These are phyloP conservation scores for Fomitopsis serialis DNA, from an alignment of 768 basidiomycete genomes.

Conservation along the genomic window DNA sequence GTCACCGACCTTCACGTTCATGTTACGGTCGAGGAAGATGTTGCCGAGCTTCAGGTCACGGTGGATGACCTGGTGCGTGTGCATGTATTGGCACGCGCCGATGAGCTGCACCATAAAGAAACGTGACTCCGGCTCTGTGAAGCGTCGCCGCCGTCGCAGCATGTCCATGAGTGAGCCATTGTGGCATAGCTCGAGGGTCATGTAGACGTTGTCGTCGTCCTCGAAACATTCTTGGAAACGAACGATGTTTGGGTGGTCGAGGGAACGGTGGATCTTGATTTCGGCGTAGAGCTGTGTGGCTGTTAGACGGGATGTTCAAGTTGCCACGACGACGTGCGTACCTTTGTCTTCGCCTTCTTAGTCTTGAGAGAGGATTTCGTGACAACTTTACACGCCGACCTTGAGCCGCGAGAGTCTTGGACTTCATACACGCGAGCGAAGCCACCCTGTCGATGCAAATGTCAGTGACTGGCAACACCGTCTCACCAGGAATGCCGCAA, in stretches of 20 bases:
- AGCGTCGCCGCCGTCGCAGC: slow-evolving; percentile 78
- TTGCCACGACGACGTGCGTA: slow-evolving; percentile 24
- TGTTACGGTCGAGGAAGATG: slow-evolving; percentile 82
- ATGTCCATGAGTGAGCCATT: slow-evolving; percentile 90
- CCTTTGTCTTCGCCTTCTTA: slow-evolving; percentile 97
- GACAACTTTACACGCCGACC: slow-evolving; percentile 90
- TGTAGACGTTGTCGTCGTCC: slow-evolving; percentile 93
- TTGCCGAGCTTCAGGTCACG: slow-evolving; percentile 97
- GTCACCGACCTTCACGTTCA: slow-evolving; percentile 97
- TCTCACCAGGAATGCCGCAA: no score
- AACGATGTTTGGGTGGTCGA: slow-evolving; percentile 91
- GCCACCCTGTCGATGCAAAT: slow-evolving; percentile 52
- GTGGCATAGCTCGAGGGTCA: slow-evolving; percentile 90
- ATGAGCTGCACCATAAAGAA: slow-evolving; percentile 93
- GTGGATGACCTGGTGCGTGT: slow-evolving; percentile 93
- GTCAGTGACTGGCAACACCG: neutral
- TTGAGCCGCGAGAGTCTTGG: slow-evolving; percentile 57
- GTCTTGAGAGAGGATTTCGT: slow-evolving; percentile 89
- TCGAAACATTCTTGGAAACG: slow-evolving; percentile 92
- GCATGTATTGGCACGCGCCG: slow-evolving; percentile 97
- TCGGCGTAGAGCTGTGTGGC: slow-evolving; percentile 83
- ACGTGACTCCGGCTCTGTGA: slow-evolving; percentile 89
- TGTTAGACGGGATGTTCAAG: neutral
- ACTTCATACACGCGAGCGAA: slow-evolving; percentile 97
- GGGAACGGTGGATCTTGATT: slow-evolving; percentile 93